Conservation (phyloP, 1,284 basidiomycete genomes). For the Bjerkandera adusta region DNA sequence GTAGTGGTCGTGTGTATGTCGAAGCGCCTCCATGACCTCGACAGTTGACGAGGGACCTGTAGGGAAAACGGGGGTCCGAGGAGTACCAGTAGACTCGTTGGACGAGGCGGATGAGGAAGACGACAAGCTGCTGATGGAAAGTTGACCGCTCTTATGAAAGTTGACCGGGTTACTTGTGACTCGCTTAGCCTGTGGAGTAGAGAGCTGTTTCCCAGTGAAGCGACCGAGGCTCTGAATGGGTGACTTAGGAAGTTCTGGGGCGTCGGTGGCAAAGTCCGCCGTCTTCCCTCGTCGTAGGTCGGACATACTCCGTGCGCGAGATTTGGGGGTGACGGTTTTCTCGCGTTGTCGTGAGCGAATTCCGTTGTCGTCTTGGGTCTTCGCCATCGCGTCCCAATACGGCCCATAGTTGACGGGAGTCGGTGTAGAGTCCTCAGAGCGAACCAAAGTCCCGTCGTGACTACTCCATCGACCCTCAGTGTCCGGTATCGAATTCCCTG, state of each 20-base stretch:
- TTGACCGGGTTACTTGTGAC: conserved; percentile 5
- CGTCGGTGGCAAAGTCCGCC: conserved; percentile 19
- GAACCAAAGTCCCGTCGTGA: conserved; percentile 23
- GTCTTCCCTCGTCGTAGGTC: conserved; percentile 45
- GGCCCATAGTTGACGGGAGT: conserved; percentile 16
- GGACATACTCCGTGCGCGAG: conserved; percentile 51
- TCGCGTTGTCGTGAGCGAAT: conserved; percentile 20
- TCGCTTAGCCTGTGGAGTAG: background rate
- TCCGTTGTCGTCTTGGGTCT: conserved; percentile 23
- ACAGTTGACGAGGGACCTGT: conserved; percentile 62
- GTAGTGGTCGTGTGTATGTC: conserved; percentile 83
- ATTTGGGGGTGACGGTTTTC: conserved; percentile 27
- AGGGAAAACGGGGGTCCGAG: conserved; percentile 57
- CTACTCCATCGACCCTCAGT: conserved; percentile 22
- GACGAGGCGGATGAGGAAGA: conserved; percentile 62
- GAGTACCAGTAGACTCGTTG: conserved; percentile 35
- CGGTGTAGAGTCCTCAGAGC: conserved; percentile 22
- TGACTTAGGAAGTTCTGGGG: conserved; percentile 23
- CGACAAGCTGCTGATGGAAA: conserved; percentile 64
- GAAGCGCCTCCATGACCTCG: conserved; percentile 69
- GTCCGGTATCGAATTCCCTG: conserved; percentile 39
- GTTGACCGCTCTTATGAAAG: conserved; percentile 39
- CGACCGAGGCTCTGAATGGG: conserved; percentile 10
- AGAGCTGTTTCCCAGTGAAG: conserved; percentile 18
- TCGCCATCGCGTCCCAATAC: conserved; percentile 20